Evolutionary conservation across 2,329 filamentous ascomycete species (phyloP), one percentile per base, ranked within the genome.

Genomic region (Ophiostoma ulmi): DNA sequence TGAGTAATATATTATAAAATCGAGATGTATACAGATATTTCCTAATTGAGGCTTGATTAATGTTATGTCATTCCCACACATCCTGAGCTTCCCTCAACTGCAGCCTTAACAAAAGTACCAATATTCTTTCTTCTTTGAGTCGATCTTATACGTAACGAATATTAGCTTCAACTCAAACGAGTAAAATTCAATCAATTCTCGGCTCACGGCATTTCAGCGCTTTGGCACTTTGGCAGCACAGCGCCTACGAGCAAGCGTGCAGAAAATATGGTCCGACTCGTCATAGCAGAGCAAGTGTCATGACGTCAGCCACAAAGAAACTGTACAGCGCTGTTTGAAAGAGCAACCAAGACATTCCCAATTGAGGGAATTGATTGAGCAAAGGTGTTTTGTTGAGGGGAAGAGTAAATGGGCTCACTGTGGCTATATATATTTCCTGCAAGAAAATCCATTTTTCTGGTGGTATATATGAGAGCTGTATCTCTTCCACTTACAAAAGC

Each of bases 291-390:
- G 52, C 22, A 11, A 26, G 52, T 17, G n/a, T 58, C 52, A 58
- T 58, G 52, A 58, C 52, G 52, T 58, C 52, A 58, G 52, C 44
- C n/a, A 58, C 52, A 58, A 58, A 58, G 52, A 14, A 26, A 13
- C 10, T 3, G 44, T 26, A 5, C 22, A 11, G n/a, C 52, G 13
- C 4, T 58, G 22, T 58, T 58, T 31, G 52, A 17, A 58, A 17
- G 52, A 26, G 52, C 52, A 26, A 26, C 52, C n/a, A 26, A 58
- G n/a, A 58, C n/a, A 58, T 11, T 58, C 7, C 11, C 44, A 48
- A 48, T 48, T 48, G 44, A n/a, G 44, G 14, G 17, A 26, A 11
- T 13, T 44, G 39, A 44, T 44, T 44, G 39, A 44, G 14, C 14
- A 44, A 31, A 31, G 31, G 31, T 3, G 31, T 31, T 31, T 31